Evolutionary conservation across 1,284 basidiomycete species (phyloP).

Genomic region (Cutaneotrichosporon sp.): DNA sequence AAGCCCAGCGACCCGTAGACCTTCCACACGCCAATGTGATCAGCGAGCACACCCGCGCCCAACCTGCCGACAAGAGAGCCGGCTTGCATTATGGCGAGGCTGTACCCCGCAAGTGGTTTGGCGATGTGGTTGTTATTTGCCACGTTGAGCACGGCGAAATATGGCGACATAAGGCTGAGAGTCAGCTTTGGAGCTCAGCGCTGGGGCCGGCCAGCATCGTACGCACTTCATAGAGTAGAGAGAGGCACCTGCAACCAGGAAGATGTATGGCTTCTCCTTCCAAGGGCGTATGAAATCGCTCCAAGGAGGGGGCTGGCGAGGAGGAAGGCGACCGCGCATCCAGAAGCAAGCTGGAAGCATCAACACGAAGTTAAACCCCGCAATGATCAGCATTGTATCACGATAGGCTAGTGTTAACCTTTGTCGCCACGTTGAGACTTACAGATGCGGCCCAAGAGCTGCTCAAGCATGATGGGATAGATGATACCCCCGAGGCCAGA

Average conservation of each 20-base stretch:
- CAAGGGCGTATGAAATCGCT: constrained; percentile 10
- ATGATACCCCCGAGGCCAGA: constrained; percentile 43
- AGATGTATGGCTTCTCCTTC: constrained; percentile 9
- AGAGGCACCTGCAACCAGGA: constrained; percentile 9
- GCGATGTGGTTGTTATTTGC: constrained; percentile 5
- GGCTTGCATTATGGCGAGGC: constrained; percentile 6
- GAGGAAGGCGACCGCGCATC: constrained; percentile 23
- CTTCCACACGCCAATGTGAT: constrained; percentile 12
- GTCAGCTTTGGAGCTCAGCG: not conserved
- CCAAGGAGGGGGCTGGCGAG: constrained; percentile 15
- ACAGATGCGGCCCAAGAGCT: constrained; percentile 30
- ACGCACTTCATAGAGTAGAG: constrained; percentile 13
- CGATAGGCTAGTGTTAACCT: constrained; percentile 14
- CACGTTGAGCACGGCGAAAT: constrained; percentile 9
- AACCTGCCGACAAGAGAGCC: constrained; percentile 13
- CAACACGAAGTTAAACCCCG: constrained; percentile 18
- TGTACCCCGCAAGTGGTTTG: not conserved
- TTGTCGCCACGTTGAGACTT: constrained; percentile 7
- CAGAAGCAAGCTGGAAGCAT: constrained; percentile 24
- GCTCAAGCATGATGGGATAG: constrained; percentile 41
- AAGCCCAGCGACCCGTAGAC: constrained; percentile 12
- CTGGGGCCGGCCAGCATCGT: not conserved
- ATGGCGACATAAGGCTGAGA: constrained; percentile 12
- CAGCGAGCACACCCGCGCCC: constrained; percentile 9
- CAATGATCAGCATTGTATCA: constrained; percentile 23